phyloP scores from a whole-genome alignment of 208 protist species.

The Trypanosomatidae sp. region DNA sequence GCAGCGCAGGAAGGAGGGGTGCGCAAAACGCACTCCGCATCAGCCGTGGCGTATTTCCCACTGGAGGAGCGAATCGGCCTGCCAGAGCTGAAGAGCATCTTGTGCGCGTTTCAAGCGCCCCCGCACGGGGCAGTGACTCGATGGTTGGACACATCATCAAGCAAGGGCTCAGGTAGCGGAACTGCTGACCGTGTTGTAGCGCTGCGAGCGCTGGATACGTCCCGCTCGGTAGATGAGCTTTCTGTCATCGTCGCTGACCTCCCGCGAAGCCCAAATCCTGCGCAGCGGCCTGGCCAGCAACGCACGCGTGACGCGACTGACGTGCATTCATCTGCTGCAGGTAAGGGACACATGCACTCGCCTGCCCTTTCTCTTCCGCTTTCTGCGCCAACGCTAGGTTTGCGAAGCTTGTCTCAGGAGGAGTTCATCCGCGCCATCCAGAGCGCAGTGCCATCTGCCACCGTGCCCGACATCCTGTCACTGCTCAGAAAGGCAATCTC shows the following conservation, averaged over 20 bases:
- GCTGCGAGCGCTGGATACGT: neutral
- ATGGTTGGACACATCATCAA: neutral
- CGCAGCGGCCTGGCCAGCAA: neutral
- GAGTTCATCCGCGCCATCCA: slow-evolving; percentile 29
- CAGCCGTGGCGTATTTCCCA: neutral
- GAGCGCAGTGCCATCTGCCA: slow-evolving; percentile 36
- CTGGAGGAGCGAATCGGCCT: slow-evolving; percentile 63
- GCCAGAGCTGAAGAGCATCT: slow-evolving; percentile 46
- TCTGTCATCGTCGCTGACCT: neutral
- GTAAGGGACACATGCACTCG: neutral
- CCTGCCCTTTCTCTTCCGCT: neutral
- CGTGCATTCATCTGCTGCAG: neutral
- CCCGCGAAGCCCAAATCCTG: neutral
- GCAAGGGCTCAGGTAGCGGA: neutral
- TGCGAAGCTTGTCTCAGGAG: slow-evolving; percentile 28
- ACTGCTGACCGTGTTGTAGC: neutral
- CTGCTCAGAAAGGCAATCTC: slow-evolving; percentile 78
- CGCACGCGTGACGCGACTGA: neutral
- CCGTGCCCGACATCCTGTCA: slow-evolving; percentile 43
- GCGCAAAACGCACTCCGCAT: neutral
- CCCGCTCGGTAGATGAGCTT: slow-evolving; percentile 17
- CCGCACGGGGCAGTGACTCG: neutral
- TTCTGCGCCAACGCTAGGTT: neutral
- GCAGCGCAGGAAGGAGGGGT: neutral
- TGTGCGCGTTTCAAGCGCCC: slow-evolving; percentile 38